Evolutionary conservation across 208 protist genomes (phyloP).

Genomic region (Herpetomonas samuelpessoai): DNA sequence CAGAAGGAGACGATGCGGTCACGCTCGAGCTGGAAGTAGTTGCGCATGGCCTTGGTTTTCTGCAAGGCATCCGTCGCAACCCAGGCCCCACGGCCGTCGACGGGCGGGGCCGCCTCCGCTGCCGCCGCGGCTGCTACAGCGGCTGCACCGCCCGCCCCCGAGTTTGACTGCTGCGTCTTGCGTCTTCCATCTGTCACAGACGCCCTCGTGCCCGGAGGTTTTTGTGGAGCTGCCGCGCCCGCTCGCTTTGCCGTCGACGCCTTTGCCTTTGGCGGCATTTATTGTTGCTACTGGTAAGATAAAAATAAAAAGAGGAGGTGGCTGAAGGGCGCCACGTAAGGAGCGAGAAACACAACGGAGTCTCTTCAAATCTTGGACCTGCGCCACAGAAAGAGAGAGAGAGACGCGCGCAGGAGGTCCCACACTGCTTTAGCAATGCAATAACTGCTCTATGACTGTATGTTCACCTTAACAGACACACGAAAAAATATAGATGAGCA

Average conservation of each 20-base stretch:
- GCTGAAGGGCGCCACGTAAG: too few species aligned
- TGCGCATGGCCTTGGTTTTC: conserved; percentile 93
- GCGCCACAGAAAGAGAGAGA: background rate
- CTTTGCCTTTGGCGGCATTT: conserved; percentile 45
- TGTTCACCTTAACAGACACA: too few species aligned
- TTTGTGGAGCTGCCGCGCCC: too few species aligned
- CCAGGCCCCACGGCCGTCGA: conserved; percentile 79
- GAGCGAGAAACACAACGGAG: too few species aligned
- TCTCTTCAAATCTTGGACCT: too few species aligned
- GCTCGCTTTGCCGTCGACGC: too few species aligned
- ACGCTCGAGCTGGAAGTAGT: conserved; percentile 97
- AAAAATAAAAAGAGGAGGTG: too few species aligned
- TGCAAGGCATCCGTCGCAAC: conserved; percentile 90
- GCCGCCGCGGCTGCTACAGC: conserved; percentile 14
- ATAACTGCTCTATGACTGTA: too few species aligned
- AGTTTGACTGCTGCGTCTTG: conserved; percentile 17
- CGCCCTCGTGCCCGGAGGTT: too few species aligned
- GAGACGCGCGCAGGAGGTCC: too few species aligned
- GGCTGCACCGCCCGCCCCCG: conserved; percentile 7
- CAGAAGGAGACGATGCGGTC: conserved; percentile 96
- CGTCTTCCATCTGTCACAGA: too few species aligned
- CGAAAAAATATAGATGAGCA: background rate
- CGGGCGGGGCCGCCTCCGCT: conserved; percentile 15
- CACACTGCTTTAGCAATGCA: too few species aligned
- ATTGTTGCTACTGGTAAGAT: background rate